phyloP scores from a whole-genome alignment of 1,139 yeast species.

The Wickerhamomyces sp. region DNA sequence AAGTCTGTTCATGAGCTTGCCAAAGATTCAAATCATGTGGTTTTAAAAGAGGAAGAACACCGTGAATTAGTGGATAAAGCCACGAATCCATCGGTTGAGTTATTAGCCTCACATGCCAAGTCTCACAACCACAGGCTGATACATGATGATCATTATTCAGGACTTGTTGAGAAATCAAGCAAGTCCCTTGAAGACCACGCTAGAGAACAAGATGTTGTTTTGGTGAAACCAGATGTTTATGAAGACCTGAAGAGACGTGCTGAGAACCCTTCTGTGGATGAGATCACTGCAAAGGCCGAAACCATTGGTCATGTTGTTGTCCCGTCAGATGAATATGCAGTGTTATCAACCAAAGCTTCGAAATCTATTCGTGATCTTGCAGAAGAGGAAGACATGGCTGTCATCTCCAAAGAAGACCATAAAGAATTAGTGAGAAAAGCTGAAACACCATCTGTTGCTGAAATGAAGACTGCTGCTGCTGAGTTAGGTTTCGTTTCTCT shows the following conservation, averaged over 20 bases:
- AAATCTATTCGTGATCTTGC: constrained; percentile 32
- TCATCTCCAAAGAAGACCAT: constrained; percentile 16
- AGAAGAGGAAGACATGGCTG: constrained; percentile 22
- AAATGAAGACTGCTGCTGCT: constrained; percentile 30
- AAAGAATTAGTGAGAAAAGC: constrained; percentile 22
- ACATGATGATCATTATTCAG: constrained; percentile 21
- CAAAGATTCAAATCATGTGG: constrained; percentile 13
- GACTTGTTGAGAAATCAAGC: constrained; percentile 25
- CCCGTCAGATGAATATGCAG: constrained; percentile 14
- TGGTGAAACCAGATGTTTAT: constrained; percentile 29
- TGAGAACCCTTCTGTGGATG: constrained; percentile 33
- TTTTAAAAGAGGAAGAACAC: constrained; percentile 29
- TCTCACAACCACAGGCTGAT: constrained; percentile 26
- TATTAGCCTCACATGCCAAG: constrained; percentile 22
- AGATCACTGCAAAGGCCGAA: constrained; percentile 28
- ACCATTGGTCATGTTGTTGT: constrained; percentile 21
- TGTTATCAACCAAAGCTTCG: constrained; percentile 15
- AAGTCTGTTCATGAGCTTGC: constrained; percentile 27
- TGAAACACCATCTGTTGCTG: constrained; percentile 26
- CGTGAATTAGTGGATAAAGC: constrained; percentile 18
- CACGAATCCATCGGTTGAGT: constrained; percentile 28
- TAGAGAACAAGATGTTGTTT: constrained; percentile 22
- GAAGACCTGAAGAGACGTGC: constrained; percentile 26
- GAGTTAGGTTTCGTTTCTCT: constrained; percentile 26
- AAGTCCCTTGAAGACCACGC: constrained; percentile 27